phyloP scores from a whole-genome alignment of 2,329 filamentous ascomycete species.

The Fusarium nematophilum region DNA sequence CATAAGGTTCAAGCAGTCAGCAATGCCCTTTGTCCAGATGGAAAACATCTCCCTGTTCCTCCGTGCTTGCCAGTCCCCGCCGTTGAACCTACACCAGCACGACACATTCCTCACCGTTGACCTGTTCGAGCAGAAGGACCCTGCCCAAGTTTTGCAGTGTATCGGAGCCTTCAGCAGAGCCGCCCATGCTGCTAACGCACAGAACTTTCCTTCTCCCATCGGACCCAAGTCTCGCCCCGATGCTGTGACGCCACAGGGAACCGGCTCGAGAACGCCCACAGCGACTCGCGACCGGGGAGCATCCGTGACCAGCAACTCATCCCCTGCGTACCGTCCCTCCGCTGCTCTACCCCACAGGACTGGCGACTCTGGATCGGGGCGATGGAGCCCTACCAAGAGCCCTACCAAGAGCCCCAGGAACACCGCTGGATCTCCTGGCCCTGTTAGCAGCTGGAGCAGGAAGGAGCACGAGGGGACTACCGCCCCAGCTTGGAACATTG shows the following conservation, averaged over 20 bases:
- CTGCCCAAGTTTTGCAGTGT: slow-evolving; percentile 94
- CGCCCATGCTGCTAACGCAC: slow-evolving; percentile 79
- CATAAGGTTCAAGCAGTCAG: slow-evolving; percentile 89
- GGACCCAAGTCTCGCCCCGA: slow-evolving; percentile 74
- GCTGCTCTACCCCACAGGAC: slow-evolving; percentile 61
- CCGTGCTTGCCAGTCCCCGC: slow-evolving; percentile 84
- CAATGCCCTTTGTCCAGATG: slow-evolving; percentile 99
- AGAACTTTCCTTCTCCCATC: slow-evolving; percentile 78
- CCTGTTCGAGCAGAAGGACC: slow-evolving; percentile 94
- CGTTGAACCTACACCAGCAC: slow-evolving; percentile 89
- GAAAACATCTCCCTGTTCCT: slow-evolving; percentile 99
- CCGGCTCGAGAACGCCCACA: slow-evolving; percentile 65
- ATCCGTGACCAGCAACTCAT: slow-evolving; percentile 70
- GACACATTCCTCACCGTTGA: slow-evolving; percentile 98
- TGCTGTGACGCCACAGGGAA: slow-evolving; percentile 73
- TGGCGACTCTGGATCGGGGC: slow-evolving; percentile 65
- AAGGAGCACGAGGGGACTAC: slow-evolving; percentile 83
- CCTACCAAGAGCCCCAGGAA: too few relatives aligned
- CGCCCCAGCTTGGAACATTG: slow-evolving; percentile 95
- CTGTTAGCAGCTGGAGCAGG: slow-evolving; percentile 90
- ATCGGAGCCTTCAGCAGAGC: slow-evolving; percentile 90
- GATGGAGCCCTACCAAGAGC: slow-evolving; percentile 72
- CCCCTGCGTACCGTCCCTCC: slow-evolving; percentile 57
- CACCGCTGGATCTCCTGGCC: slow-evolving; percentile 62
- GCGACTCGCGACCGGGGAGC: slow-evolving; percentile 57